Evolutionary conservation across 768 basidiomycete genomes (phyloP).

Genomic region (Russula foetens): DNA sequence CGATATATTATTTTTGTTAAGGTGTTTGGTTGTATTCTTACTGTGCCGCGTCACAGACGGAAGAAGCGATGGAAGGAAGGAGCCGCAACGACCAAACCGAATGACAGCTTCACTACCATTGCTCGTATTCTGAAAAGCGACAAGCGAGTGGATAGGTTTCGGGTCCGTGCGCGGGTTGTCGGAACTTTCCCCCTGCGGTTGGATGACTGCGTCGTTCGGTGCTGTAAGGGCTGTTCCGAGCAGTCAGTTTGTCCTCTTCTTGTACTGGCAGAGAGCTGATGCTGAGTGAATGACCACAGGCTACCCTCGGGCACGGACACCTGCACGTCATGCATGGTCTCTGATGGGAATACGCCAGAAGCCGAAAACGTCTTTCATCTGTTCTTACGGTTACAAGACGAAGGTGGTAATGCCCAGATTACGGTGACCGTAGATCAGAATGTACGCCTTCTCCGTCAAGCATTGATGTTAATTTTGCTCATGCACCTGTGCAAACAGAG

Average conservation of each 20-base stretch:
- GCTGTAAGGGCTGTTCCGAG: slow-evolving; percentile 12
- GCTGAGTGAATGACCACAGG: slow-evolving; percentile 1
- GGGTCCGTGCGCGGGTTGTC: slow-evolving; percentile 15
- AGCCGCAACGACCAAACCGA: background rate
- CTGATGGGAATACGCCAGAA: background rate
- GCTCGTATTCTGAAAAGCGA: background rate
- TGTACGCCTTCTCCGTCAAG: background rate
- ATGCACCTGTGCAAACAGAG: slow-evolving; percentile 2
- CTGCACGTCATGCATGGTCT: slow-evolving; percentile 1
- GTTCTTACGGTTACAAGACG: slow-evolving; percentile 17
- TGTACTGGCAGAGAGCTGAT: background rate
- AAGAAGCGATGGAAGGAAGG: slow-evolving; percentile 4
- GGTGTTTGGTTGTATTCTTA: background rate
- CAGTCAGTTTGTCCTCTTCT: background rate
- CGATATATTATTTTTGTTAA: background rate
- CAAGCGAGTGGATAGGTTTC: slow-evolving; percentile 7
- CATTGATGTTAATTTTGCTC: background rate
- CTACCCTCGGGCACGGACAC: background rate
- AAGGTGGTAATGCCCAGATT: slow-evolving; percentile 2
- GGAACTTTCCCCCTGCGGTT: slow-evolving; percentile 13
- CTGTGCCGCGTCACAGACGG: background rate
- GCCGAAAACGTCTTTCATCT: slow-evolving; percentile 10
- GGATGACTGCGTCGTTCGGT: slow-evolving; percentile 8
- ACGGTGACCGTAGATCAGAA: slow-evolving; percentile 15
- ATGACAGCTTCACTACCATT: slow-evolving; percentile 10